A percentile compares a stretch with the other conserved stretches of the same genome.
Evolutionary conservation across 805 yeast genomes (phyloP).

Genomic region (Ogataea ganodermae): DNA sequence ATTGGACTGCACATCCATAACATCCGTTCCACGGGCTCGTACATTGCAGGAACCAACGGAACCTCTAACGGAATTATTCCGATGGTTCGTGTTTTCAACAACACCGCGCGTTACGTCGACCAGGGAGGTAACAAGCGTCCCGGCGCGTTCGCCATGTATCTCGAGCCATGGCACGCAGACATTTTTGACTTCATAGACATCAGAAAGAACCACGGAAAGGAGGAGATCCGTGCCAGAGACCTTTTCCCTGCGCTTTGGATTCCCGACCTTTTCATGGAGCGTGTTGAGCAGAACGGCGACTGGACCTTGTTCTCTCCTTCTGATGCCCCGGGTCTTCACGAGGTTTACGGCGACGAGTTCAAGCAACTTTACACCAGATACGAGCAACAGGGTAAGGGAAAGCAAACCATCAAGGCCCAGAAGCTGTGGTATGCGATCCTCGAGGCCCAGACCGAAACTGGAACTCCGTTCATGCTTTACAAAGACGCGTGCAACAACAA

Average conservation of each 20-base stretch:
- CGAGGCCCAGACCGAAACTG: constrained; percentile 66
- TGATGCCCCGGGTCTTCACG: constrained; percentile 58
- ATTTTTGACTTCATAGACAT: constrained; percentile 59
- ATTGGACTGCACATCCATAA: constrained; percentile 63
- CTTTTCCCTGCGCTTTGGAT: constrained; percentile 65
- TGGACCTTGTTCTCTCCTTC: constrained; percentile 64
- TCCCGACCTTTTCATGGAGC: constrained; percentile 62
- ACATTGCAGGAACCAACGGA: constrained; percentile 64
- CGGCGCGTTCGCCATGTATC: constrained; percentile 61
- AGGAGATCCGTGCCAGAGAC: constrained; percentile 63
- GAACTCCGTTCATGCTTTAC: constrained; percentile 65
- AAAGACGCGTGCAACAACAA: constrained; percentile 62
- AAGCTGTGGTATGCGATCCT: constrained; percentile 61
- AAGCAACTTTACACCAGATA: constrained; percentile 51
- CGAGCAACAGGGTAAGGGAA: constrained; percentile 53
- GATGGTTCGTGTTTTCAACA: constrained; percentile 63
- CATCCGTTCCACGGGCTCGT: constrained; percentile 59
- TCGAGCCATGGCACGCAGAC: constrained; percentile 67
- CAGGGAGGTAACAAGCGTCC: constrained; percentile 70
- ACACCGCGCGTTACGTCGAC: constrained; percentile 64
- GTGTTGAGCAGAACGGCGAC: constrained; percentile 55
- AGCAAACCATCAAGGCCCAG: constrained; percentile 55
- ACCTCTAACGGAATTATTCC: constrained; percentile 64
- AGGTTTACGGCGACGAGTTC: constrained; percentile 58
- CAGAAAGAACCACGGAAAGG: constrained; percentile 65